phyloP scores from a whole-genome alignment of 2,329 filamentous ascomycete species.

The Fusarium mangiferae region DNA sequence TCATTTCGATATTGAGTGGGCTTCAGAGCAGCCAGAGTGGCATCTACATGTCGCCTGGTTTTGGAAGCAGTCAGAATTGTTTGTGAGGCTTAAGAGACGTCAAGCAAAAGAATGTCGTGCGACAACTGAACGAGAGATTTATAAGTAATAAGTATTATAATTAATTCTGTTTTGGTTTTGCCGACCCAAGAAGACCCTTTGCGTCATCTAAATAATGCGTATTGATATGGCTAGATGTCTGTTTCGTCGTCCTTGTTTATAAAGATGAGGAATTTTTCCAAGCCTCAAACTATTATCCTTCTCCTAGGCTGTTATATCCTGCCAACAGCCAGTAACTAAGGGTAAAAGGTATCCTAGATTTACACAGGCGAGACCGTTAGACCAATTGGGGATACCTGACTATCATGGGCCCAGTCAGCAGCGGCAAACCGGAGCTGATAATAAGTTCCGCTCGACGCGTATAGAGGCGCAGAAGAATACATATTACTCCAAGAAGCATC shows the following conservation, averaged over 20 bases:
- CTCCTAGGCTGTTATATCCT: too few species aligned
- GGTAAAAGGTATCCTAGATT: fast-evolving
- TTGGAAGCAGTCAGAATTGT: neutral
- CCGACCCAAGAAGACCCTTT: too few species aligned
- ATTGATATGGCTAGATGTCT: too few species aligned
- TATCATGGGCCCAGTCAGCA: neutral
- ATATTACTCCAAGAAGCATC: neutral
- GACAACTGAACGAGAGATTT: neutral
- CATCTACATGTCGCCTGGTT: neutral
- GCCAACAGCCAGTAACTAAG: too few species aligned
- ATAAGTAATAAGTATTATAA: too few species aligned
- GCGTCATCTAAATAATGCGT: too few species aligned
- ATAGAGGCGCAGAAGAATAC: neutral
- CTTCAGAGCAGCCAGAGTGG: neutral
- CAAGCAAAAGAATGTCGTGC: fast-evolving
- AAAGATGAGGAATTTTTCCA: too few species aligned
- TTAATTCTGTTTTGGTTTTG: too few species aligned
- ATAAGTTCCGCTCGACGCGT: neutral
- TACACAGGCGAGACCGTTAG: neutral
- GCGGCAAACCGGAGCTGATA: neutral
- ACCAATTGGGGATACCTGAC: neutral
- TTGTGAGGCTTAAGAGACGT: neutral
- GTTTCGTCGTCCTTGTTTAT: too few species aligned
- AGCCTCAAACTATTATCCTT: too few species aligned
- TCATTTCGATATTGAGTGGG: neutral